phyloP scores from a whole-genome alignment of 2,329 filamentous ascomycete genomes.

The Sclerotiophoma versabilis region DNA sequence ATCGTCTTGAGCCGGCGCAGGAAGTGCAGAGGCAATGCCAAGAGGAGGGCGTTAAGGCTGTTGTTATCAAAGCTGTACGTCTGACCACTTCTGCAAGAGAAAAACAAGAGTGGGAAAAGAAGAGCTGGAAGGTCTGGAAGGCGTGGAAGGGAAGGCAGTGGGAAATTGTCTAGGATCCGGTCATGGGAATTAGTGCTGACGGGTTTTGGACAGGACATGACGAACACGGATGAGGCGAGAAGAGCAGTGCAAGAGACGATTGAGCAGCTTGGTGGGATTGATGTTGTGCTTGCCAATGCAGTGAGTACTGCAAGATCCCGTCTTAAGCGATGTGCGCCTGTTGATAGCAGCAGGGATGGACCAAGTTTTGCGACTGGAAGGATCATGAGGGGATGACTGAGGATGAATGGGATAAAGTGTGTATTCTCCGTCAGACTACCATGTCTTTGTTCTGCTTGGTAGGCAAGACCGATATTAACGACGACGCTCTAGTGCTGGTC shows the following conservation, averaged over 20 bases:
- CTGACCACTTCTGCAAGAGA: no score
- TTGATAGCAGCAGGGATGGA: constrained; percentile 61
- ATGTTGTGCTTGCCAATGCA: constrained; percentile 79
- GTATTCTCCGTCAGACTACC: background rate
- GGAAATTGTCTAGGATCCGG: no score
- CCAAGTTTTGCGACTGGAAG: constrained; percentile 63
- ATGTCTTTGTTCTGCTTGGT: constrained; percentile 10
- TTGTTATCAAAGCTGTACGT: constrained; percentile 67
- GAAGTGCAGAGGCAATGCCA: constrained; percentile 64
- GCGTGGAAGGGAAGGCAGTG: no score
- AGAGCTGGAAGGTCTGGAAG: no score
- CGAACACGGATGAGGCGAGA: constrained; percentile 64
- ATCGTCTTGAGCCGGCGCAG: constrained; percentile 66
- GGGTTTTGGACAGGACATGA: constrained; percentile 62
- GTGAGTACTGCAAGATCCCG: constrained; percentile 51
- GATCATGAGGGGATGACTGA: constrained; percentile 66
- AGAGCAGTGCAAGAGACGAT: constrained; percentile 67
- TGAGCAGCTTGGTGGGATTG: constrained; percentile 70
- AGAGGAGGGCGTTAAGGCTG: constrained; percentile 58
- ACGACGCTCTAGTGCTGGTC: constrained; percentile 65
- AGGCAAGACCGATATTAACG: background rate
- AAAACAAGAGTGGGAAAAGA: no score
- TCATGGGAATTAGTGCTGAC: background rate
- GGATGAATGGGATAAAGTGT: constrained; percentile 69
- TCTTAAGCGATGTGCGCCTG: background rate